Conservation (phyloP, 106 monocot genomes). For the Xerophyta viscosa region DNA sequence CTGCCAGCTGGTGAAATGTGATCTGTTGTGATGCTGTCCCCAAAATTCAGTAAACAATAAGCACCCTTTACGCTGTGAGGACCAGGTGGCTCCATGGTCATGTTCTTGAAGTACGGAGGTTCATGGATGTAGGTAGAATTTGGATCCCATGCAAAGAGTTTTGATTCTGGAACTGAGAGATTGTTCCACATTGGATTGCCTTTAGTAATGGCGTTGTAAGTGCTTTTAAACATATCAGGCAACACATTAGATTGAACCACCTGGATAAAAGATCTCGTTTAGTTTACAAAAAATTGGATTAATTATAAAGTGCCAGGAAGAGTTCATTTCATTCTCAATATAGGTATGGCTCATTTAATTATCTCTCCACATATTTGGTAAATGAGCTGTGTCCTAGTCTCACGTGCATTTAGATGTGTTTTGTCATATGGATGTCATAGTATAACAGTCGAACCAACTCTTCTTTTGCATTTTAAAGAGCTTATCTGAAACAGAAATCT, state of each 20-base stretch:
- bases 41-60: constrained; percentile 63
- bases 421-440: no score
- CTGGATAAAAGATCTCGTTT: no score
- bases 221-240: constrained; percentile 77
- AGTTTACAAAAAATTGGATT: no score
- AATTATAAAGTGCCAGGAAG: no score
- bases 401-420: no score
- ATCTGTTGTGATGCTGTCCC: constrained; percentile 80
- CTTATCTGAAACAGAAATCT: no score
- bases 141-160: constrained; percentile 68
- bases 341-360: no score
- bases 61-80: constrained; percentile 57
- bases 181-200: constrained; percentile 89
- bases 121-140: constrained; percentile 80
- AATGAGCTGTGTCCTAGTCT: no score
- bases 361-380: no score
- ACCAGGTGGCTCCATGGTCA: constrained; percentile 78
- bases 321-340: no score
- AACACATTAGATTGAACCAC: constrained; percentile 67
- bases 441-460: no score
- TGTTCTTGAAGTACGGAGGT: constrained; percentile 69
- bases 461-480: no score
- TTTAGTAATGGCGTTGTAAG: constrained; percentile 64
- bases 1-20: constrained; percentile 85
- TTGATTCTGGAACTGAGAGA: constrained; percentile 34